Percentiles rank a stretch among this genome's conserved stretches.
phyloP scores from a whole-genome alignment of 2,329 filamentous ascomycete genomes.

The Clonostachys byssicola region DNA sequence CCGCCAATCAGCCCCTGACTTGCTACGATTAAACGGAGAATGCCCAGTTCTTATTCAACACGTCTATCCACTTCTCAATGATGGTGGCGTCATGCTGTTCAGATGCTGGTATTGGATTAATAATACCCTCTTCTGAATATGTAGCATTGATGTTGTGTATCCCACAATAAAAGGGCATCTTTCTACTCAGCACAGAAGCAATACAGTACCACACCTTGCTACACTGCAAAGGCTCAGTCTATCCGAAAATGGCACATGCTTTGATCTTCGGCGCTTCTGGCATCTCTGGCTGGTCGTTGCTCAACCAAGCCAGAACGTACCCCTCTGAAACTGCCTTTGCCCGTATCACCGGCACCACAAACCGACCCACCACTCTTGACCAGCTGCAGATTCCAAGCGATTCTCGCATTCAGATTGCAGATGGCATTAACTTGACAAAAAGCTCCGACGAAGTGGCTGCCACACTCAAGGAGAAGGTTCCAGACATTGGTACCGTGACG shows the following conservation, averaged over 20 bases:
- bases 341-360: conserved; percentile 9
- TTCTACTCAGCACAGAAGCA: too few species aligned
- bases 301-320: conserved; percentile 7
- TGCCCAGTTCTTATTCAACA: too few species aligned
- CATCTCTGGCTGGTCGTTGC: conserved; percentile 10
- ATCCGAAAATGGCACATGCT: conserved; percentile 7
- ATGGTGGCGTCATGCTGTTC: too few species aligned
- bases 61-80: too few species aligned
- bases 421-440: conserved; percentile 7
- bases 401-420: conserved; percentile 4
- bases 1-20: too few species aligned
- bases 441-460: conserved; percentile 1
- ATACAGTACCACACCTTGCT: too few species aligned
- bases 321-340: conserved; percentile 5
- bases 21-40: too few species aligned
- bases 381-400: conserved; percentile 2
- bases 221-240: too few species aligned
- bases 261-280: conserved; percentile 9
- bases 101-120: too few species aligned
- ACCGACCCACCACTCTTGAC: conserved; percentile 5
- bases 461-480: conserved; percentile 3
- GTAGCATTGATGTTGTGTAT: too few species aligned
- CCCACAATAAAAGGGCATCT: too few species aligned
- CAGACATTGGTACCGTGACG: conserved; percentile 5
- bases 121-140: too few species aligned